Conservation (phyloP, 352 stramenopile species). For the Globisporangium nodosum region DNA sequence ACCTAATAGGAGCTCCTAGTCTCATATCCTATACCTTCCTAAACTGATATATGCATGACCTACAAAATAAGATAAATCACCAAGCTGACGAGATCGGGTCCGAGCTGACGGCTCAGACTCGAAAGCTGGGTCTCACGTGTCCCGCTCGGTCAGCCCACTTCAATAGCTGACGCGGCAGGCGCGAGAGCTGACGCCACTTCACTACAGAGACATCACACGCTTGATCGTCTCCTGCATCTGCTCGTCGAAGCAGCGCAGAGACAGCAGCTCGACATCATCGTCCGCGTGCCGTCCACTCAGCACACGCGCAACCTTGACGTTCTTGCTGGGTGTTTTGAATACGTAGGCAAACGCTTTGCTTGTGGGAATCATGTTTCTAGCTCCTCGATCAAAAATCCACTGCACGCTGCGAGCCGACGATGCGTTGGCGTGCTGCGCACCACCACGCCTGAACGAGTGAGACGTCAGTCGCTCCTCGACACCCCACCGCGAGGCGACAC, state of each 20-base stretch:
- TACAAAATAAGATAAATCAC: no score
- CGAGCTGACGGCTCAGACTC: no score
- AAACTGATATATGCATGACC: no score
- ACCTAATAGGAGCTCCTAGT: no score
- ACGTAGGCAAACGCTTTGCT: constrained; percentile 27
- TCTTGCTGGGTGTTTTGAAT: constrained; percentile 25
- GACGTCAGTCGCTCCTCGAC: neutral
- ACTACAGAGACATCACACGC: neutral
- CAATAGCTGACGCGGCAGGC: no score
- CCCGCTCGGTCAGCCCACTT: no score
- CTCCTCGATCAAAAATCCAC: constrained; percentile 25
- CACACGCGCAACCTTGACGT: constrained; percentile 19
- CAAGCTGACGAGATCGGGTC: no score
- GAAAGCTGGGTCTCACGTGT: no score
- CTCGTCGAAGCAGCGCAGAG: neutral
- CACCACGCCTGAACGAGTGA: constrained; percentile 1
- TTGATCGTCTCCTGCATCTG: constrained; percentile 1
- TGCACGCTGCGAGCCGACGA: constrained; percentile 8
- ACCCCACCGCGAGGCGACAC: neutral
- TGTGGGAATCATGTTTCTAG: constrained; percentile 18
- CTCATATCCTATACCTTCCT: no score
- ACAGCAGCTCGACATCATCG: neutral
- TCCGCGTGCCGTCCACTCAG: constrained; percentile 15
- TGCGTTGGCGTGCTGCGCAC: constrained; percentile 13
- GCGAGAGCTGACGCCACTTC: no score